Base-by-base conservation (phyloP, 1,139 yeast species). In the Candida mesenterica region DNA sequence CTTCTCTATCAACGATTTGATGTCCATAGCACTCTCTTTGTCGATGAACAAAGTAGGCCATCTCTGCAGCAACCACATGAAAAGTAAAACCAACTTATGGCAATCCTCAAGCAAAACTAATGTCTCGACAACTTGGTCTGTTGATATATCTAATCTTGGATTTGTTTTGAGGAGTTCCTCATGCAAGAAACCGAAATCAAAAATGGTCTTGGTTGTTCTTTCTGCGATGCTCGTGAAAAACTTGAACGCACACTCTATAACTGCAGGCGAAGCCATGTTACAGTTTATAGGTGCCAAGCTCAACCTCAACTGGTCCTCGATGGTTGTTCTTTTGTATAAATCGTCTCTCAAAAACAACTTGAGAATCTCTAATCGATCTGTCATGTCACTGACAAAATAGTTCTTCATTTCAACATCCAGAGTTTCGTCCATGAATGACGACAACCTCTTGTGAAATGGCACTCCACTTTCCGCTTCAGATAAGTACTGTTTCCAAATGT, bases 11-110 rank as follows among this genome's bases (percentile, higher is more conserved):
- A 82, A 57, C 18, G 75, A 64, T 53, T 84, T 83, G 48, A 87
- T 59, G 40, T 84, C 86, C 28, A 61, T 59, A 0, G 96, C 95
- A 34, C 89, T 77, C 40, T 82, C 85, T 19, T 79, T 68, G 53
- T 88, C 96, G 8, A 84, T 75, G 49, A 89, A 85, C 35, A 81
- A 70, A 25, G 82, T 78, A 0, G 97, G 96, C 68, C 85, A 90
- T 52, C 97, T 62, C 54, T 87, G 92, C 41, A 87, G 74, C 44
- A 92, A 68, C 98, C 98, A 92, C 56, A 88, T 64, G 53, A 78
- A 90, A 10, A 87, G 62, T 45, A 82, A 72, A 16, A 87, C 70
- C 32, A 78, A 63, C 45, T 79, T 76, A 61, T 92, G 96, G 44
- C 84, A 63, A 15, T 72, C 73, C 54, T 90, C 97, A 33, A 87